phyloP scores from a whole-genome alignment of 352 stramenopile species.

The Phytopythium sindhum region DNA sequence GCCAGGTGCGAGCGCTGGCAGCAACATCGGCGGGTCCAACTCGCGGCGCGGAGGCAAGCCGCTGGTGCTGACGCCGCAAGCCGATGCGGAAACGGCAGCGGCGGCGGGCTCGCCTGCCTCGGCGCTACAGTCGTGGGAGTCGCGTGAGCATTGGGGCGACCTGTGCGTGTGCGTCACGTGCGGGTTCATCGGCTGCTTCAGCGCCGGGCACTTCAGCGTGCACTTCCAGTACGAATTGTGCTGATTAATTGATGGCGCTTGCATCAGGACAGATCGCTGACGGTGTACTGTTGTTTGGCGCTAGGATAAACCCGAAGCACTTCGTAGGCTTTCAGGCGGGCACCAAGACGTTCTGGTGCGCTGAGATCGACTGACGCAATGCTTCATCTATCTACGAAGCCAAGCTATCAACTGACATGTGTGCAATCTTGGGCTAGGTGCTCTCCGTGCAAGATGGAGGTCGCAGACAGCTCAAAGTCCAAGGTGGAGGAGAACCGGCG shows the following conservation, averaged over 20 bases:
- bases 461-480: slow-evolving; percentile 21
- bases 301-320: slow-evolving; percentile 48
- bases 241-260: background rate
- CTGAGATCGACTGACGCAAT: background rate
- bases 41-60: slow-evolving; percentile 1
- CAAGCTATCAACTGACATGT: background rate
- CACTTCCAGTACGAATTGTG: slow-evolving; percentile 36
- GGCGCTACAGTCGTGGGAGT: slow-evolving; percentile 30
- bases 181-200: slow-evolving; percentile 56
- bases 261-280: background rate
- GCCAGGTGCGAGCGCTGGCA: background rate
- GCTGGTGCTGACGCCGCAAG: background rate
- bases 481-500: slow-evolving; percentile 38
- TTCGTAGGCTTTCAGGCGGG: slow-evolving; percentile 51
- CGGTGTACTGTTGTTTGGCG: background rate
- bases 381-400: background rate
- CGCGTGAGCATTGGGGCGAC: slow-evolving; percentile 27
- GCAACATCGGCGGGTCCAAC: slow-evolving; percentile 7
- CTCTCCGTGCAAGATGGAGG: slow-evolving; percentile 44
- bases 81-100: background rate
- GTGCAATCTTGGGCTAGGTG: slow-evolving; percentile 14
- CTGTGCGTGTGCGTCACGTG: slow-evolving; percentile 58
- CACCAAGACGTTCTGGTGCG: slow-evolving; percentile 53
- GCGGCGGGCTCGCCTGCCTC: background rate
- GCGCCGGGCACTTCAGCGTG: slow-evolving; percentile 43